Evolutionary conservation across 1,284 basidiomycete genomes (phyloP).

Genomic region (Irpex sp.): DNA sequence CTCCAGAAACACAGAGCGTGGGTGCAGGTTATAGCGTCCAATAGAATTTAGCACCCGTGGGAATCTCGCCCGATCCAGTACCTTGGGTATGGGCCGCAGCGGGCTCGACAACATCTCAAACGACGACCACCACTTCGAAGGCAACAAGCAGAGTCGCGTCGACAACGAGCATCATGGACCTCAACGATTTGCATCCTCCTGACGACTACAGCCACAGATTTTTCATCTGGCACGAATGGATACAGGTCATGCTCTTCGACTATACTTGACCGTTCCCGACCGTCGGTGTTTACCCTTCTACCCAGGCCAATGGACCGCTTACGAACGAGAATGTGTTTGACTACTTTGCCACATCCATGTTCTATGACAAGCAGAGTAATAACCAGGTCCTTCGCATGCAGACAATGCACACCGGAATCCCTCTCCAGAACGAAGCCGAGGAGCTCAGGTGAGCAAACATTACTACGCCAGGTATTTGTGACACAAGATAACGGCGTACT

Average conservation of each 20-base stretch:
- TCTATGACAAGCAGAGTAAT: slow-evolving; percentile 87
- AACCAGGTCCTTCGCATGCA: slow-evolving; percentile 89
- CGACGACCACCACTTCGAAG: slow-evolving; percentile 10
- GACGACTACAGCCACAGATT: slow-evolving; percentile 78
- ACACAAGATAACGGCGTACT: background rate
- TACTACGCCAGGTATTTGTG: background rate
- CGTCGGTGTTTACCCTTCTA: slow-evolving; percentile 15
- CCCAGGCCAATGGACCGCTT: slow-evolving; percentile 70
- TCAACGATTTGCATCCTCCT: slow-evolving; percentile 69
- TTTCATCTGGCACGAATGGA: slow-evolving; percentile 87
- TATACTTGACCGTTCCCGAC: slow-evolving; percentile 2
- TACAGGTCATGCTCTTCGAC: slow-evolving; percentile 45
- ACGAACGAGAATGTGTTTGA: slow-evolving; percentile 77
- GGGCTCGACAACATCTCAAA: background rate
- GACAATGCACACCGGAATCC: slow-evolving; percentile 73
- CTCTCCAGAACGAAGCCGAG: slow-evolving; percentile 70
- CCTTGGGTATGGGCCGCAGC: background rate
- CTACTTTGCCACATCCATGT: slow-evolving; percentile 83
- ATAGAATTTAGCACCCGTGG: slow-evolving; percentile 18
- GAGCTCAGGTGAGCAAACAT: slow-evolving; percentile 64
- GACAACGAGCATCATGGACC: slow-evolving; percentile 44
- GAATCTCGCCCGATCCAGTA: slow-evolving; percentile 11
- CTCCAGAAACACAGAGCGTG: slow-evolving; percentile 8
- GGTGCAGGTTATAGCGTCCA: background rate
- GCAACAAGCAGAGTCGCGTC: background rate